Conservation (phyloP, 129 eudicot genomes). For the Chrysanthemum makinoi region DNA sequence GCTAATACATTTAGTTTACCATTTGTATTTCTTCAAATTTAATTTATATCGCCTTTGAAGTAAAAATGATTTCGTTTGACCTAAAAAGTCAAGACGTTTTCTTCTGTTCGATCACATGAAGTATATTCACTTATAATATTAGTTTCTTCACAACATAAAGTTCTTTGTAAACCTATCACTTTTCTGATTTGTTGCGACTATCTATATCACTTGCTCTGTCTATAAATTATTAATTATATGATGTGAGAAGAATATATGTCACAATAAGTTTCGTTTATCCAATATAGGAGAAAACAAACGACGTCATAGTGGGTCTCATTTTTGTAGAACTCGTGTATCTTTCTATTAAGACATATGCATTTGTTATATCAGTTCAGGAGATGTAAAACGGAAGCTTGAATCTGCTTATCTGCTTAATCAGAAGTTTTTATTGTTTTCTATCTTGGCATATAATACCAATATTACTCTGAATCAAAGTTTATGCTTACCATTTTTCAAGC, state of each 20-base stretch:
- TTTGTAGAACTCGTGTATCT: background rate
- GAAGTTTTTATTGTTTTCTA: constrained; percentile 1
- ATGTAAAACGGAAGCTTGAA: background rate
- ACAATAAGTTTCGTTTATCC: background rate
- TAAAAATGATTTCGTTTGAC: background rate
- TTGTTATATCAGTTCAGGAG: background rate
- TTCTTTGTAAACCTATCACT: constrained; percentile 4
- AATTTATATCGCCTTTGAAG: background rate
- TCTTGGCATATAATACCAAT: background rate
- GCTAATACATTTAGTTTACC: background rate
- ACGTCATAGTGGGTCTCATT: background rate
- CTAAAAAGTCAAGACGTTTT: constrained; percentile 5
- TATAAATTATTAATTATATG: background rate
- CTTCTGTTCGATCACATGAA: background rate
- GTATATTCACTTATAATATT: background rate
- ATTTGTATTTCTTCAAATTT: background rate
- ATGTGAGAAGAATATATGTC: background rate
- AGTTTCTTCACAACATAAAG: background rate
- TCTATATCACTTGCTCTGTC: background rate
- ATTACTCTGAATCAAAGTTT: background rate
- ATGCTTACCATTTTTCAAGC: background rate
- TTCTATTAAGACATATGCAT: constrained; percentile 14
- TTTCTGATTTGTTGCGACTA: background rate
- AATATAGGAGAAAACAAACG: background rate
- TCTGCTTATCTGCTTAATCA: background rate